Conservation (phyloP, 345 rosid genomes). For the Toxicodendron radicans region DNA sequence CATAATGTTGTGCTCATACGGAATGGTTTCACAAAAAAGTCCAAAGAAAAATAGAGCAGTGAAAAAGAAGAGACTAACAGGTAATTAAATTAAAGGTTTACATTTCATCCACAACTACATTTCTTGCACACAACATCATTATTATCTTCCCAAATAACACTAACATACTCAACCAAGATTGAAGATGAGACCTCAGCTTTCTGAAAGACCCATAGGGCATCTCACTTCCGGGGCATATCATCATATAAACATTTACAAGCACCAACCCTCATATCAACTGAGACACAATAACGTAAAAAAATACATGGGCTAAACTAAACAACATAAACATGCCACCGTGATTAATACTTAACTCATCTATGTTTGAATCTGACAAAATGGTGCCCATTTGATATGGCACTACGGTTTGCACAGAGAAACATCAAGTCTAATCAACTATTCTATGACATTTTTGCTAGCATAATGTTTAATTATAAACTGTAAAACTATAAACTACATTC, state of each 20-base stretch:
- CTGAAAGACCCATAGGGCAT: not conserved
- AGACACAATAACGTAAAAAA: not conserved
- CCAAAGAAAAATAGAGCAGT: not conserved
- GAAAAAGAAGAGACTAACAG: not conserved
- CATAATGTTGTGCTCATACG: not conserved
- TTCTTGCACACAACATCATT: not conserved
- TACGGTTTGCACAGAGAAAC: not conserved
- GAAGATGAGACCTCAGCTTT: not conserved
- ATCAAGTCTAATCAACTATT: not conserved
- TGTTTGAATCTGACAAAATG: not conserved
- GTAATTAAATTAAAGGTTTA: not conserved
- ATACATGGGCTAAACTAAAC: not conserved
- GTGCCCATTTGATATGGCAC: not conserved
- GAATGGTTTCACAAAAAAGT: not conserved
- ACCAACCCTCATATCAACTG: not conserved
- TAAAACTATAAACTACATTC: no score
- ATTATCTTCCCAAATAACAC: not conserved
- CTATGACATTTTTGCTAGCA: not conserved
- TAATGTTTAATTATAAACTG: not conserved
- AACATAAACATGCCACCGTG: not conserved
- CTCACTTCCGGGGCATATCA: not conserved
- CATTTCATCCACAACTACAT: not conserved
- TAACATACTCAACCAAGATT: not conserved
- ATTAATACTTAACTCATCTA: not conserved
- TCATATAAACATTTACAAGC: not conserved